A percentile compares a stretch with the other conserved stretches of the same genome.
These are phyloP conservation scores for Fraxinus xanthoxyloides DNA, from an alignment of 305 asterid genomes.

Conservation along the genomic window DNA sequence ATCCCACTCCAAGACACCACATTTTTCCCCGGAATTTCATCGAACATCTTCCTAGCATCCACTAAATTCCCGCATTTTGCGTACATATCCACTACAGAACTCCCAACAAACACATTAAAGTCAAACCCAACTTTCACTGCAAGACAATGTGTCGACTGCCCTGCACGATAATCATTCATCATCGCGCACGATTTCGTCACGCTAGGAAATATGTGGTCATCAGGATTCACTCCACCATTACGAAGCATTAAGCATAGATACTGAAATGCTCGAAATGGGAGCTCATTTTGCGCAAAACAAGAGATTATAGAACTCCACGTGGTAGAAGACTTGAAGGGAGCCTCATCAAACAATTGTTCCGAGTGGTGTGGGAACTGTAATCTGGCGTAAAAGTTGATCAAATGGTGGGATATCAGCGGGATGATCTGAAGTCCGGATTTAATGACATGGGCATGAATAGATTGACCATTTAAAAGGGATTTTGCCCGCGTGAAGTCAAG, in stretches of 20 bases:
- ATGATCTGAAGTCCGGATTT: conserved; percentile 53
- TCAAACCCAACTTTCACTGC: conserved; percentile 50
- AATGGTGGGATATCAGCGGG: conserved; percentile 61
- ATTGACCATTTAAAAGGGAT: conserved; percentile 44
- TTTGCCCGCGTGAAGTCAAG: conserved; percentile 46
- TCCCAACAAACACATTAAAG: conserved; percentile 63
- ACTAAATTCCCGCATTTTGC: conserved; percentile 56
- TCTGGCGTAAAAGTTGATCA: conserved; percentile 75
- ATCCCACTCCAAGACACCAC: conserved; percentile 85
- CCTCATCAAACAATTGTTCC: conserved; percentile 47
- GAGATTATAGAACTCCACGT: conserved; percentile 82
- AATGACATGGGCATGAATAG: conserved; percentile 56
- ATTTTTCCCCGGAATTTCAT: conserved; percentile 70
- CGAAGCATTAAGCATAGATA: conserved; percentile 48
- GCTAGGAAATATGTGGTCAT: conserved; percentile 63
- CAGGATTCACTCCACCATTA: conserved; percentile 32
- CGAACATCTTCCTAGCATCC: conserved; percentile 63
- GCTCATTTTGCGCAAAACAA: conserved; percentile 63
- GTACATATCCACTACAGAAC: conserved; percentile 76
- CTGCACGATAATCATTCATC: conserved; percentile 30
- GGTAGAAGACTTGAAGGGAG: conserved; percentile 57
- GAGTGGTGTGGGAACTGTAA: conserved; percentile 56
- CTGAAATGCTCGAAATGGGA: conserved; percentile 52
- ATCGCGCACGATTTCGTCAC: conserved; percentile 60
- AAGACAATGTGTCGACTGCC: conserved; percentile 58